phyloP scores from a whole-genome alignment of 257 asterid species.

The Salvia rosmarinus region DNA sequence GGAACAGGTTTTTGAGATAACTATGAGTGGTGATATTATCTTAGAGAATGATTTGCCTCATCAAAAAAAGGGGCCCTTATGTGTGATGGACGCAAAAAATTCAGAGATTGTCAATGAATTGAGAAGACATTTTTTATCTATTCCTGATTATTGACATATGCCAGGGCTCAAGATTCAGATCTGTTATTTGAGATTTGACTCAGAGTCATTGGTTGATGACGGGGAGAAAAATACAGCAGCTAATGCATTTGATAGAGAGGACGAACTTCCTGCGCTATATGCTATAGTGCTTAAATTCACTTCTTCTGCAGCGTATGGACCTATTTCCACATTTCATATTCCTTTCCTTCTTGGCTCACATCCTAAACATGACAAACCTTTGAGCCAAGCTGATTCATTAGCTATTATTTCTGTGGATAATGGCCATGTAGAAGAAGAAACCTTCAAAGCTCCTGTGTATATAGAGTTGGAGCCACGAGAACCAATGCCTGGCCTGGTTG shows the following conservation, averaged over 20 bases:
- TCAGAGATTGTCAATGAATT: conserved; percentile 66
- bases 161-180: conserved; percentile 79
- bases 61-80: conserved; percentile 67
- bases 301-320: conserved; percentile 82
- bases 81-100: conserved; percentile 87
- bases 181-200: conserved; percentile 70
- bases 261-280: conserved; percentile 79
- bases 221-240: conserved; percentile 42
- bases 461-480: conserved; percentile 89
- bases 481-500: conserved; percentile 87
- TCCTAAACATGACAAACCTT: conserved; percentile 41
- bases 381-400: conserved; percentile 55
- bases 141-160: conserved; percentile 83
- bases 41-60: conserved; percentile 45
- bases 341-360: conserved; percentile 81
- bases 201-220: conserved; percentile 56
- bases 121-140: conserved; percentile 73
- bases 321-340: conserved; percentile 63
- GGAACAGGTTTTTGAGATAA: conserved; percentile 51
- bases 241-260: conserved; percentile 47
- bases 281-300: conserved; percentile 76
- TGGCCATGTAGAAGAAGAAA: conserved; percentile 56
- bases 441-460: conserved; percentile 57
- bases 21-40: conserved; percentile 39
- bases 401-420: conserved; percentile 71